These are phyloP conservation scores for Alnus glutinosa DNA, from an alignment of 306 rosid species.

Conservation along the genomic window DNA sequence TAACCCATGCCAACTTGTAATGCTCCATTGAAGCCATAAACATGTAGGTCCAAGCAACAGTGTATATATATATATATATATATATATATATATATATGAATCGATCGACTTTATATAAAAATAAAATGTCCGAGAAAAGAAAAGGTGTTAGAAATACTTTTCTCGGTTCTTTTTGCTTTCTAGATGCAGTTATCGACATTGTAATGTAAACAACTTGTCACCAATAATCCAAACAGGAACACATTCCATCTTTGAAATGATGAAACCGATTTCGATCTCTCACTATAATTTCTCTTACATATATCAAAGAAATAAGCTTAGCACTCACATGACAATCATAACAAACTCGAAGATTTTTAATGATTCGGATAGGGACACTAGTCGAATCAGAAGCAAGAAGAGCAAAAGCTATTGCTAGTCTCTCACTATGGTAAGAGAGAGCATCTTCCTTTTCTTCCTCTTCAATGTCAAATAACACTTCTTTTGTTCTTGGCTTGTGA, in stretches of 20 bases:
- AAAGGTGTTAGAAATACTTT: background rate
- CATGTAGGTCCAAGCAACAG: background rate
- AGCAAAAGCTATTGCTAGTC: constrained; percentile 48
- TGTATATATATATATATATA: background rate
- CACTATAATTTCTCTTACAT: constrained; percentile 38
- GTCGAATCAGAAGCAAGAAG: constrained; percentile 33
- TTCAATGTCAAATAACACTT: constrained; percentile 46
- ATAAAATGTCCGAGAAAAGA: background rate
- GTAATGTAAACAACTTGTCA: background rate
- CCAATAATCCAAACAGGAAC: background rate
- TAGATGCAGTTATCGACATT: background rate
- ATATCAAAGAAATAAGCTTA: constrained; percentile 37
- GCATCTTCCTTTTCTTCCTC: constrained; percentile 49
- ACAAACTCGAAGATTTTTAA: constrained; percentile 48
- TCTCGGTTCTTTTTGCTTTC: background rate
- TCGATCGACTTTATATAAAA: background rate
- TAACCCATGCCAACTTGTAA: background rate
- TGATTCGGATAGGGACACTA: constrained; percentile 31
- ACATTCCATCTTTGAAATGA: constrained; percentile 9
- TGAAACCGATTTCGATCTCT: constrained; percentile 40
- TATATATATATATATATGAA: background rate
- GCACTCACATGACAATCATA: constrained; percentile 37
- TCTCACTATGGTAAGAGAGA: constrained; percentile 50
- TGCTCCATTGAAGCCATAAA: background rate
- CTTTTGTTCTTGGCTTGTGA: constrained; percentile 17